Evolutionary conservation across 495 filamentous ascomycete genomes (phyloP), one percentile per base, ranked within the genome.

Genomic region (Xylaria longipes): DNA sequence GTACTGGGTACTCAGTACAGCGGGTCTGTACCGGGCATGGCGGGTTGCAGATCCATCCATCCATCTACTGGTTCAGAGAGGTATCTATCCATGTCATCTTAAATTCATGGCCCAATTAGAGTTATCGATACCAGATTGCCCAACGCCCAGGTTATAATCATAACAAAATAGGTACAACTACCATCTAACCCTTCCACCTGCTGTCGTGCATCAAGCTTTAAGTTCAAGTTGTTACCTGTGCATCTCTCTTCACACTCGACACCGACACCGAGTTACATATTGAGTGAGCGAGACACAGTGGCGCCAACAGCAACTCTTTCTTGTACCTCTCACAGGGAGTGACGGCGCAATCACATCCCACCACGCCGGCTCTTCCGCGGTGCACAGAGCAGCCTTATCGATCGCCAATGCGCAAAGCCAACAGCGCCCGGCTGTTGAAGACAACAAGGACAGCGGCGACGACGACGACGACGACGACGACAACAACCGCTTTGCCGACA

Each of bases 371-470:
- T 56, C 20, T 67, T 67, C 65, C 65, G 65, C 31, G 33, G 65
- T 20, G 35, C 43, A 52, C 33, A 37, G 57, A 37, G 31, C 15
- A 33, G 22, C 27, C 20, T 56, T 27, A n/a, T 56, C 65, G 39
- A 25, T 71, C 39, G 27, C 62, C 50, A n/a, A 71, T 71, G 69
- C 69, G 52, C 69, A 58, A 50, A 12, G 35, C 69, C 43, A 41
- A 37, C 46, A 29, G 68, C 20, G 17, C 35, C 35, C 8, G 8
- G 33, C 45, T 56, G 45, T 50, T 56, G 68, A 22, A 33, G 68
- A 39, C 14, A 9, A 50, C n/a, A 41, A 50, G 52, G 33, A 45
- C 25, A 12, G 11, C 37, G 31, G 20, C 67, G 11, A 22, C 58
- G 7, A 46, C 29, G 35, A 22, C 33, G 58, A 27, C n/a, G 33